Evolutionary conservation across 1,284 basidiomycete species (phyloP), one percentile per base, ranked within the genome.

Genomic region (Ceratobasidium sp.): DNA sequence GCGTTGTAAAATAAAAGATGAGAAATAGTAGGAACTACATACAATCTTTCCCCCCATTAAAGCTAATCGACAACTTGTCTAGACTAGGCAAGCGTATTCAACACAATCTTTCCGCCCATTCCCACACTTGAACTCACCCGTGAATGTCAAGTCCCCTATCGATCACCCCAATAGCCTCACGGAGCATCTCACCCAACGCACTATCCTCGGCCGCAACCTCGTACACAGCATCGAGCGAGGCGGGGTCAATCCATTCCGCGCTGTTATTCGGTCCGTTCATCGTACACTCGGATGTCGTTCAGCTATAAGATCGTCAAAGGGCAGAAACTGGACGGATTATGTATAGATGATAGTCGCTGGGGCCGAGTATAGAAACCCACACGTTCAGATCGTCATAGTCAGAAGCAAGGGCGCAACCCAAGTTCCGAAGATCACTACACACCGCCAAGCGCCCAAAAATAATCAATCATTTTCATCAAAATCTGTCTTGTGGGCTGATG

Each of bases 41-140:
- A 96, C 96, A 99, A 83, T 99, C 97, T 84, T 99, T 99, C 61
- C 97, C 97, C 15, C 97, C 97, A 82, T 99, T 99, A 87, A 98
- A 99, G 84, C 96, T 98, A 71, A 99, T 88, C 5, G 94, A 93
- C 17, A 96, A 86, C 71, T 88, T 87, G 56, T 92, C 89, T 82
- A 90, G 88, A 50, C 94, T 91, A 80, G 80, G 68, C 69, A 33
- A 61, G 69, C 23, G 66, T 64, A 69, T 23, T 62, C 79, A 46
- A 78, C 38, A 73, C 40, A 33, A 33, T 4, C n/a, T 13, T 26
- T 48, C 54, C 4, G 3, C 20, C 20, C 33, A 13, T 73, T 62
- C 42, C 44, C 20, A 44, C 50, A 75, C 33, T 38, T 4, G 33
- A 23, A 81, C 82, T 78, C 84, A 96, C 96, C 94, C 93, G 85